A percentile compares a stretch with the other conserved stretches of the same genome.
Evolutionary conservation across 352 stramenopile species (phyloP).

Genomic region (Phytophthora macrochlamydospora): DNA sequence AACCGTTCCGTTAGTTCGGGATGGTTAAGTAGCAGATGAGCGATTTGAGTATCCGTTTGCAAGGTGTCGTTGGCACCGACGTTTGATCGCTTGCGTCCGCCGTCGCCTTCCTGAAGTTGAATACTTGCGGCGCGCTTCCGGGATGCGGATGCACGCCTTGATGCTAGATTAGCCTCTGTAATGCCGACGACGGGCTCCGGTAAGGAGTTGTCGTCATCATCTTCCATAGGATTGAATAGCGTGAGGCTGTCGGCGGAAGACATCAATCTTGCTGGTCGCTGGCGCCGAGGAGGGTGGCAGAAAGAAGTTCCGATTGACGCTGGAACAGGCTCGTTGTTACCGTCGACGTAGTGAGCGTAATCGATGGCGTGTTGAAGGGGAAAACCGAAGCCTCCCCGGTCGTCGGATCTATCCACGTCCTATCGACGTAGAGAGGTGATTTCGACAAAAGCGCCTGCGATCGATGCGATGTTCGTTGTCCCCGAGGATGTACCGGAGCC

Average conservation of each 20-base stretch:
- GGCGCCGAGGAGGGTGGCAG: not conserved
- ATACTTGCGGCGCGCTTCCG: too few species aligned
- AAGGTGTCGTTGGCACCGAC: not conserved
- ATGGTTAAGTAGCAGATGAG: not conserved
- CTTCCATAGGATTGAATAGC: not conserved
- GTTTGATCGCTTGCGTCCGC: not conserved
- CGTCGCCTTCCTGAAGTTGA: not conserved
- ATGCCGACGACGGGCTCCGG: not conserved
- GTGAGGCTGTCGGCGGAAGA: not conserved
- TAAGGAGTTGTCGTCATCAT: not conserved
- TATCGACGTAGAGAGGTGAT: not conserved
- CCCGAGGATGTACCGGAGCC: not conserved
- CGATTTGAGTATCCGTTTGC: conserved; percentile 3
- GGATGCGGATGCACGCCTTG: too few species aligned
- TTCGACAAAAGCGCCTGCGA: not conserved
- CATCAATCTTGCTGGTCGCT: not conserved
- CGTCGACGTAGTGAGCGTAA: not conserved
- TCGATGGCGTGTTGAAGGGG: not conserved
- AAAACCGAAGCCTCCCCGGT: not conserved
- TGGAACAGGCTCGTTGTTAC: not conserved
- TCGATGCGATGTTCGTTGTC: not conserved
- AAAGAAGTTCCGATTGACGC: not conserved
- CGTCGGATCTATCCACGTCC: not conserved
- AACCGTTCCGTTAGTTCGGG: not conserved
- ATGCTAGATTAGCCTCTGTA: not conserved